phyloP scores from a whole-genome alignment of 2,329 filamentous ascomycete genomes.

The Alternaria sp. region DNA sequence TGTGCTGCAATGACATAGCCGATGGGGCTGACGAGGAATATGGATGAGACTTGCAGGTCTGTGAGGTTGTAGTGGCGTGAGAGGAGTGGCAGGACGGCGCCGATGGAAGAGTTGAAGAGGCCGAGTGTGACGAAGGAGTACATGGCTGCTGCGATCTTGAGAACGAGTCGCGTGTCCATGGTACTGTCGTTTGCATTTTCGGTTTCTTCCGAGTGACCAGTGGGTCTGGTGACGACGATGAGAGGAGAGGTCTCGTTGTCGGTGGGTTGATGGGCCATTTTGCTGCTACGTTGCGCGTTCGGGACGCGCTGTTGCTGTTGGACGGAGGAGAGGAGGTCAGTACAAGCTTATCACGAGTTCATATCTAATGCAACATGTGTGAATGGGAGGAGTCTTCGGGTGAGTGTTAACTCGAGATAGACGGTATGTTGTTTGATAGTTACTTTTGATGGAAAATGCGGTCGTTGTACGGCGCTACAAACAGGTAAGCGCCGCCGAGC shows the following conservation, averaged over 20 bases:
- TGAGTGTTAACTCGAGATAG: background rate
- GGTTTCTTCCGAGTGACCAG: background rate
- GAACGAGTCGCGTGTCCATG: background rate
- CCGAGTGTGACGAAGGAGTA: slow-evolving; percentile 65
- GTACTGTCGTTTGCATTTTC: background rate
- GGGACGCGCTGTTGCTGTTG: too few species aligned
- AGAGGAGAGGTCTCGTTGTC: slow-evolving; percentile 11
- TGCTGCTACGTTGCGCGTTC: background rate
- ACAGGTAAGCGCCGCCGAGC: slow-evolving; percentile 15
- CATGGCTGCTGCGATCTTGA: slow-evolving; percentile 61
- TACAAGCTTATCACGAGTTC: background rate
- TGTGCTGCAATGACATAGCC: slow-evolving; percentile 55
- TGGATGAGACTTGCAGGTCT: slow-evolving; percentile 53
- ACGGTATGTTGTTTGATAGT: background rate
- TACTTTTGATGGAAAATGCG: background rate
- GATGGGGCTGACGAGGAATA: slow-evolving; percentile 53
- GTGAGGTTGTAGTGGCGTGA: slow-evolving; percentile 51
- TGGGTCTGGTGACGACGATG: background rate
- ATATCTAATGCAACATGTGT: background rate
- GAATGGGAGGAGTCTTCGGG: background rate
- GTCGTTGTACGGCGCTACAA: slow-evolving; percentile 14
- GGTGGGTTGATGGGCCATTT: slow-evolving; percentile 1
- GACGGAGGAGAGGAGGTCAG: background rate
- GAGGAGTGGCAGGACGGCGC: slow-evolving; percentile 47
- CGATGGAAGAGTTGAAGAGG: slow-evolving; percentile 34